Percentiles rank a stretch among this genome's conserved stretches.
These are phyloP conservation scores for Acmispon strigosus DNA, from an alignment of 306 rosid species.

Conservation along the genomic window DNA sequence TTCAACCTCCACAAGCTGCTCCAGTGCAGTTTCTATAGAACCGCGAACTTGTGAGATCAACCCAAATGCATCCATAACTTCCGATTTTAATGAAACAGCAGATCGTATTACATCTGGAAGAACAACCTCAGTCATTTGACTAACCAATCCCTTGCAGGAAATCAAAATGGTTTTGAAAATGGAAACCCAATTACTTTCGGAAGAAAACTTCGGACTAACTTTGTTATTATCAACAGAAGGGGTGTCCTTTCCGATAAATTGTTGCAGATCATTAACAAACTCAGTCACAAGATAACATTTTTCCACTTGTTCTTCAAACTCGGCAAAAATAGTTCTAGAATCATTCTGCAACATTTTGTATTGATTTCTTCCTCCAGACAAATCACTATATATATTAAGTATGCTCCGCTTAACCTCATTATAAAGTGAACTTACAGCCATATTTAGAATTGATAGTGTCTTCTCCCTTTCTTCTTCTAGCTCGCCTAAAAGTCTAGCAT, in stretches of 20 bases:
- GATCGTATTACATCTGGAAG: slow-evolving; percentile 72
- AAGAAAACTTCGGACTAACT: slow-evolving; percentile 30
- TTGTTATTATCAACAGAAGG: slow-evolving; percentile 34
- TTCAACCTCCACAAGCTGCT: slow-evolving; percentile 79
- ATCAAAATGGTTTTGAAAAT: slow-evolving; percentile 53
- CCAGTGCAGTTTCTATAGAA: slow-evolving; percentile 71
- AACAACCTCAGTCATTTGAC: slow-evolving; percentile 78
- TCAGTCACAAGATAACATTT: slow-evolving; percentile 74
- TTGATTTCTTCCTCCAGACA: slow-evolving; percentile 37
- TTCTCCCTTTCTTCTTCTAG: slow-evolving; percentile 57
- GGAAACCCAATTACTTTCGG: slow-evolving; percentile 72
- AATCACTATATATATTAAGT: slow-evolving; percentile 37
- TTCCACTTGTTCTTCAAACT: slow-evolving; percentile 84
- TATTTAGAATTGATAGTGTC: slow-evolving; percentile 41
- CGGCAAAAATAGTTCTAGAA: slow-evolving; percentile 51
- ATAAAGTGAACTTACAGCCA: slow-evolving; percentile 57
- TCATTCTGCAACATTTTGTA: slow-evolving; percentile 37
- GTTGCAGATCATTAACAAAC: slow-evolving; percentile 51
- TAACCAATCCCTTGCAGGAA: slow-evolving; percentile 60
- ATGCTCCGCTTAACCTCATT: slow-evolving; percentile 47
- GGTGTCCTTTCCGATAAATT: slow-evolving; percentile 43
- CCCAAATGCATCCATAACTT: slow-evolving; percentile 91
- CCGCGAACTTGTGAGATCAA: slow-evolving; percentile 86
- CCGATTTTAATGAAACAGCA: slow-evolving; percentile 74
- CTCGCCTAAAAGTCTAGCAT: slow-evolving; percentile 35